Percentiles rank a stretch among this genome's conserved stretches.
Conservation (phyloP, 2,329 filamentous ascomycete genomes). For the Aureobasidium lini region DNA sequence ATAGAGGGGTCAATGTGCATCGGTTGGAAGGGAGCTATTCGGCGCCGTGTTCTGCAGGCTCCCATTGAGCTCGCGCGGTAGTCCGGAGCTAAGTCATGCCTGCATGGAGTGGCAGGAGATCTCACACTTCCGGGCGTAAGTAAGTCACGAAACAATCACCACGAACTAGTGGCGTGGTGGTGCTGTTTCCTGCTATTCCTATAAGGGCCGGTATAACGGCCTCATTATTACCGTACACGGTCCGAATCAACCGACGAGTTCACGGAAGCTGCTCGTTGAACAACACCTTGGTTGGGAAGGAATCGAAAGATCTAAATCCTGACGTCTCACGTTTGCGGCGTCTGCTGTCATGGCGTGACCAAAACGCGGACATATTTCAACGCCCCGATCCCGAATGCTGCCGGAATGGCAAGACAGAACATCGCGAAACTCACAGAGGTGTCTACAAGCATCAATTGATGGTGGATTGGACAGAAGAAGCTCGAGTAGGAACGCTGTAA, state of each 20-base stretch:
- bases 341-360: slow-evolving; percentile 11
- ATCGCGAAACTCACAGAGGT: too few species aligned
- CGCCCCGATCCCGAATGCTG: not conserved
- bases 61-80: not conserved
- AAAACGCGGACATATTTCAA: not conserved
- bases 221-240: slow-evolving; percentile 10
- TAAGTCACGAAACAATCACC: slow-evolving; percentile 3
- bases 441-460: not conserved
- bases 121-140: not conserved
- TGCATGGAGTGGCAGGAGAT: slow-evolving; percentile 10
- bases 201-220: slow-evolving; percentile 6
- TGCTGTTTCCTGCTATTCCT: not conserved
- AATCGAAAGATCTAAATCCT: not conserved
- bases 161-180: slow-evolving; percentile 5
- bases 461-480: not conserved
- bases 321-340: slow-evolving; percentile 2
- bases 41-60: not conserved
- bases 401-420: not conserved
- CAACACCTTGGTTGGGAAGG: slow-evolving; percentile 1
- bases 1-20: slow-evolving; percentile 9
- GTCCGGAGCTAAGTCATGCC: not conserved
- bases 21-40: slow-evolving; percentile 10
- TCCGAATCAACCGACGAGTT: not conserved
- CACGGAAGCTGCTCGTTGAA: not conserved
- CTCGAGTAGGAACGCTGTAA: not conserved